Evolutionary conservation across 78 protist species (phyloP).

Genomic region (Protostelium mycophagum): DNA sequence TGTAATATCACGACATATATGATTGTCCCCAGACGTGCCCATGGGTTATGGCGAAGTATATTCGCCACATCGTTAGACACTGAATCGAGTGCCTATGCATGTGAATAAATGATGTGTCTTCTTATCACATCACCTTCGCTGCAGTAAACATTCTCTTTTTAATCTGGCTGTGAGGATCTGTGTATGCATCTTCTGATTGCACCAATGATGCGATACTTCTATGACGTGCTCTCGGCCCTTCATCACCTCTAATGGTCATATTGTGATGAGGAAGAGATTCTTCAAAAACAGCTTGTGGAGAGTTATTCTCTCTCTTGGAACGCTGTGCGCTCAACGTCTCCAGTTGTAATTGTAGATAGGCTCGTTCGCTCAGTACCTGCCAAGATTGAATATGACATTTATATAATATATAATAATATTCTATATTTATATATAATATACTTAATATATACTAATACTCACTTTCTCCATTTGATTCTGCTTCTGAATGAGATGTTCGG

Average conservation of each 20-base stretch:
- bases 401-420: no score
- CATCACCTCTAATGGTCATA: neutral
- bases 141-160: neutral
- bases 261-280: neutral
- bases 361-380: neutral
- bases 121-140: neutral
- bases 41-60: neutral
- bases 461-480: neutral
- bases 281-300: neutral
- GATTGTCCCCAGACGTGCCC: neutral
- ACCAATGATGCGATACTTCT: neutral
- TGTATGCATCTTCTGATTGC: neutral
- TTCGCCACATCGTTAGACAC: neutral
- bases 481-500: neutral
- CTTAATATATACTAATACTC: no score
- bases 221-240: neutral
- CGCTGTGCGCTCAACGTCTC: neutral
- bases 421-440: no score
- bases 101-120: no score
- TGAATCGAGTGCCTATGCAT: neutral
- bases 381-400: no score
- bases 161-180: neutral
- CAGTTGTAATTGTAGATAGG: neutral
- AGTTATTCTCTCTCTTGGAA: neutral
- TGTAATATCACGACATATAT: neutral